A percentile compares a stretch with the other conserved stretches of the same genome.
Evolutionary conservation across 495 filamentous ascomycete genomes (phyloP).

Genomic region (Neurospora africana): DNA sequence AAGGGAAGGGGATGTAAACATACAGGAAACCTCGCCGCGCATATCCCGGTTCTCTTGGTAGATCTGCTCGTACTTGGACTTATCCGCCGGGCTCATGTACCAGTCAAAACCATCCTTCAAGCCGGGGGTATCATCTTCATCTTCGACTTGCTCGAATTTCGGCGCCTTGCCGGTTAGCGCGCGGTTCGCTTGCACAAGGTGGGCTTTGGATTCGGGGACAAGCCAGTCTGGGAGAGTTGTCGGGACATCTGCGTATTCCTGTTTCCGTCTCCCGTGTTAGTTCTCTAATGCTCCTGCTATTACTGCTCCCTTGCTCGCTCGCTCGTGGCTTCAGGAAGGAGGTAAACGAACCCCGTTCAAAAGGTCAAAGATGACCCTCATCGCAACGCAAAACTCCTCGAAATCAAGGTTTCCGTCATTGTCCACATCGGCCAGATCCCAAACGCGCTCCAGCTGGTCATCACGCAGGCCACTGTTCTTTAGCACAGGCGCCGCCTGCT

Average conservation of each 20-base stretch:
- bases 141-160: conserved; percentile 67
- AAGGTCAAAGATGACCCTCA: conserved; percentile 93
- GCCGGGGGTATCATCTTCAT: conserved; percentile 68
- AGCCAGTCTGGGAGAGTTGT: conserved; percentile 83
- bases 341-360: conserved; percentile 65
- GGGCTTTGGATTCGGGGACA: conserved; percentile 89
- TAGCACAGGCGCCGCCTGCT: conserved; percentile 85
- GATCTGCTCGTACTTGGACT: conserved; percentile 89
- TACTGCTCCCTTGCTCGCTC: not conserved
- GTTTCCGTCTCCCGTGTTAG: conserved; percentile 4
- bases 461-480: conserved; percentile 90
- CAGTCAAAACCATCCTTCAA: conserved; percentile 96
- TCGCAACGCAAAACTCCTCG: conserved; percentile 98
- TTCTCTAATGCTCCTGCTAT: not conserved
- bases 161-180: conserved; percentile 66
- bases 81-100: conserved; percentile 93
- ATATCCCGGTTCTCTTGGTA: conserved; percentile 80
- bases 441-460: conserved; percentile 91
- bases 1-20: conserved; percentile 14
- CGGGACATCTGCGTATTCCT: conserved; percentile 87
- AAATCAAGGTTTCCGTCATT: conserved; percentile 95
- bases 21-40: conserved; percentile 77
- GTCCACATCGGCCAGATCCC: conserved; percentile 96
- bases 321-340: not conserved
- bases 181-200: conserved; percentile 81